Evolutionary conservation across 352 stramenopile genomes (phyloP).

Genomic region (Bremia lactucae): DNA sequence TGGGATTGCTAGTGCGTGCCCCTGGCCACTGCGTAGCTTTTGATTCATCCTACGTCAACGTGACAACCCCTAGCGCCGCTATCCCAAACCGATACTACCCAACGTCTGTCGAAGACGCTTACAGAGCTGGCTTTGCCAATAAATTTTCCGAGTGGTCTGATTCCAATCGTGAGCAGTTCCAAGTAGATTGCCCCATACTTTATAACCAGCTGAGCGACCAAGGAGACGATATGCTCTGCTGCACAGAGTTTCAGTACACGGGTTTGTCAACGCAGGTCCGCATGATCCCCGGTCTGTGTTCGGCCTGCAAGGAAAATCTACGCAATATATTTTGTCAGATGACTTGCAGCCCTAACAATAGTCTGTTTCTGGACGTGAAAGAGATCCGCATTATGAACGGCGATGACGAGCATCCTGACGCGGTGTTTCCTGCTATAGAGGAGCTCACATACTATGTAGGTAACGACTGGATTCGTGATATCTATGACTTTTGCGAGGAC

Average conservation of each 20-base stretch:
- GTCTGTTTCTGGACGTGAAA: constrained; percentile 41
- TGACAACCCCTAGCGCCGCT: constrained; percentile 18
- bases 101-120: constrained; percentile 34
- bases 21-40: constrained; percentile 40
- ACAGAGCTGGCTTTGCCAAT: constrained; percentile 36
- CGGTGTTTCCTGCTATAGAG: constrained; percentile 42
- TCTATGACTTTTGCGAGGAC: constrained; percentile 52
- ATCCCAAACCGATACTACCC: constrained; percentile 48
- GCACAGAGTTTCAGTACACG: constrained; percentile 45
- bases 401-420: constrained; percentile 24
- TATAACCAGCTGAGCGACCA: constrained; percentile 42
- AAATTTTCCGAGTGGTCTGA: constrained; percentile 53
- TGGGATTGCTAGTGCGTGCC: constrained; percentile 29
- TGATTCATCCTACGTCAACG: constrained; percentile 36
- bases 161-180: constrained; percentile 41
- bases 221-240: constrained; percentile 46
- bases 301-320: constrained; percentile 50
- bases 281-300: constrained; percentile 48
- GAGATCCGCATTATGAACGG: constrained; percentile 41
- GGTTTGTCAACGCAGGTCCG: constrained; percentile 43
- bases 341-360: constrained; percentile 57
- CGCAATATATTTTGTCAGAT: constrained; percentile 60
- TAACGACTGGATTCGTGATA: constrained; percentile 47
- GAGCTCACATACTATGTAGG: constrained; percentile 51
- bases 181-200: constrained; percentile 48